Conservation (phyloP, 2,329 filamentous ascomycete species). For the Apiospora hydei region DNA sequence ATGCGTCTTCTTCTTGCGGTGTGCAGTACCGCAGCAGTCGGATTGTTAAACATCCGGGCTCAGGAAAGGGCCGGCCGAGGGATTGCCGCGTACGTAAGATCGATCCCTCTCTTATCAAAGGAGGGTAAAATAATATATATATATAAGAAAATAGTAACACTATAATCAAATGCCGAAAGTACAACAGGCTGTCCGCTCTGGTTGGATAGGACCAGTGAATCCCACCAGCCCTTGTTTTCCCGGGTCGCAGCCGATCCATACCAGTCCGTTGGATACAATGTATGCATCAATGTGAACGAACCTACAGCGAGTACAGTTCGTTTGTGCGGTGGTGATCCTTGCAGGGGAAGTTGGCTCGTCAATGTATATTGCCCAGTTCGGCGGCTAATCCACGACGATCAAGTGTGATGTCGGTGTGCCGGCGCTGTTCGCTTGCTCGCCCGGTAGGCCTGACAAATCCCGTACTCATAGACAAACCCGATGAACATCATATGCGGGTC, state of each 20-base stretch:
- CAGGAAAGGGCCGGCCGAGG: not conserved
- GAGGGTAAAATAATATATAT: not conserved
- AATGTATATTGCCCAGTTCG: slow-evolving; percentile 12
- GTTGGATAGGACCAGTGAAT: not conserved
- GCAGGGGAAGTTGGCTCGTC: not conserved
- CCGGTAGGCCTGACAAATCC: not conserved
- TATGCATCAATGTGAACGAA: not conserved
- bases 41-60: not conserved
- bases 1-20: not conserved
- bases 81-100: slow-evolving; percentile 13
- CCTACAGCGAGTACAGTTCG: not conserved
- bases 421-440: not conserved
- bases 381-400: slow-evolving; percentile 11
- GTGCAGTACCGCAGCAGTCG: not conserved
- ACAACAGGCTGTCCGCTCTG: not conserved
- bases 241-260: not conserved
- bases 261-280: slow-evolving; percentile 1
- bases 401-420: not conserved
- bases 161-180: not conserved
- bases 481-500: not conserved
- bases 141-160: not conserved
- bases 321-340: not conserved
- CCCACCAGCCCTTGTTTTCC: not conserved
- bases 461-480: not conserved
- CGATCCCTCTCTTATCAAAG: not conserved